Conservation (phyloP, 2,329 filamentous ascomycete species). For the Fusarium siculi region DNA sequence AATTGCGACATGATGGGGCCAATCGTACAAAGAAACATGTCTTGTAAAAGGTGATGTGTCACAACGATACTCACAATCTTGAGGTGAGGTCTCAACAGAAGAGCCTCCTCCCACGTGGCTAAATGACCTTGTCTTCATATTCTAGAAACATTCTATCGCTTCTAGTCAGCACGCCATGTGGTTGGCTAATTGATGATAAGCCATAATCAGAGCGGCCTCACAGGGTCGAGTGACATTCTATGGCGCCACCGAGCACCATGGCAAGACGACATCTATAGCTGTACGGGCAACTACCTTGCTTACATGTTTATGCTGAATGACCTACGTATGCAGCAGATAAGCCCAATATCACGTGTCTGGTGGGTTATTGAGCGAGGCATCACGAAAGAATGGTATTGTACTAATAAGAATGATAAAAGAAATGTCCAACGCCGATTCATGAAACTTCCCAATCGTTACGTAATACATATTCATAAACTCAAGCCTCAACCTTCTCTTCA, state of each 20-base stretch:
- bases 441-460: not conserved
- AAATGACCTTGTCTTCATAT: not conserved
- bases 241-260: not conserved
- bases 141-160: not conserved
- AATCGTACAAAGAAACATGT: no score
- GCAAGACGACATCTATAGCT: not conserved
- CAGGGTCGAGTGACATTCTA: no score
- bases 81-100: not conserved
- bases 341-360: no score
- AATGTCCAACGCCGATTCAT: not conserved
- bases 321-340: accelerated
- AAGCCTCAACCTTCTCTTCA: conserved; percentile 33
- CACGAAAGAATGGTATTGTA: not conserved
- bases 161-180: accelerated
- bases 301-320: no score
- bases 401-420: not conserved
- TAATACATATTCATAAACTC: not conserved
- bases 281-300: not conserved
- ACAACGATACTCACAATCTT: accelerated
- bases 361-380: accelerated
- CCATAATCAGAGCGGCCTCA: accelerated
- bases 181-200: no score
- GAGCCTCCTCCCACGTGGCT: not conserved
- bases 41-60: no score
- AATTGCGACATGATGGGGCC: accelerated